Conservation (phyloP, 1,139 yeast genomes). For the Pichia cactophila region DNA sequence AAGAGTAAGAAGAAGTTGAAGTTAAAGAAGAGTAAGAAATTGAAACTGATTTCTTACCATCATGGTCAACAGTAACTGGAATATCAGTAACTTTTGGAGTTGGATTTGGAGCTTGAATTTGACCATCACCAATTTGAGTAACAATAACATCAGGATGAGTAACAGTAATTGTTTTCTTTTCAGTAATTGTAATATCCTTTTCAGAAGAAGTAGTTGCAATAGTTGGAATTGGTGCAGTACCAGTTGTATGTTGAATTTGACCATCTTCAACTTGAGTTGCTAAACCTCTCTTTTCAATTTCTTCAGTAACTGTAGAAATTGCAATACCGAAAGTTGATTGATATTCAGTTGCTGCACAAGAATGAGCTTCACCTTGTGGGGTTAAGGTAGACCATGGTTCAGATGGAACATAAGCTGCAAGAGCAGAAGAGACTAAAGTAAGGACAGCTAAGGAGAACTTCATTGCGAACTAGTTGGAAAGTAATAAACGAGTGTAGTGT, state of each 20-base stretch:
- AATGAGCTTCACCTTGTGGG: slow-evolving; percentile 41
- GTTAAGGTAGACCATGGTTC: slow-evolving; percentile 70
- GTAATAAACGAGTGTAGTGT: neutral
- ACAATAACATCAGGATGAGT: slow-evolving; percentile 20
- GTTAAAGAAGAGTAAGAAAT: slow-evolving; percentile 30
- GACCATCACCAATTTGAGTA: slow-evolving; percentile 37
- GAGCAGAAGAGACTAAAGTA: slow-evolving; percentile 41
- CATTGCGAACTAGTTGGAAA: slow-evolving; percentile 17
- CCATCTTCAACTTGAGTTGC: slow-evolving; percentile 21
- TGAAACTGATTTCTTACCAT: slow-evolving; percentile 27
- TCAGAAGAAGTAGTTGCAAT: slow-evolving; percentile 32
- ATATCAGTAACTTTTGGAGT: slow-evolving; percentile 11
- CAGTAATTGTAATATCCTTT: slow-evolving; percentile 36
- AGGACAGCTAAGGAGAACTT: slow-evolving; percentile 31
- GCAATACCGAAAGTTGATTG: slow-evolving; percentile 58
- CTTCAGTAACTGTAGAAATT: slow-evolving; percentile 42
- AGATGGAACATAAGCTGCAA: slow-evolving; percentile 60
- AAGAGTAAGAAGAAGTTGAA: slow-evolving; percentile 22
- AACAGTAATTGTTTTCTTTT: slow-evolving; percentile 25
- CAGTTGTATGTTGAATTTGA: slow-evolving; percentile 10
- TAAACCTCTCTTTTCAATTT: slow-evolving; percentile 26
- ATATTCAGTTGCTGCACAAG: slow-evolving; percentile 53
- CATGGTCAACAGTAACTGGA: slow-evolving; percentile 24
- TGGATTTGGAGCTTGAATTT: slow-evolving; percentile 31
- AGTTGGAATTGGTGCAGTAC: neutral